phyloP scores from a whole-genome alignment of 2,329 filamentous ascomycete species.

The Pezicula rhizophila region DNA sequence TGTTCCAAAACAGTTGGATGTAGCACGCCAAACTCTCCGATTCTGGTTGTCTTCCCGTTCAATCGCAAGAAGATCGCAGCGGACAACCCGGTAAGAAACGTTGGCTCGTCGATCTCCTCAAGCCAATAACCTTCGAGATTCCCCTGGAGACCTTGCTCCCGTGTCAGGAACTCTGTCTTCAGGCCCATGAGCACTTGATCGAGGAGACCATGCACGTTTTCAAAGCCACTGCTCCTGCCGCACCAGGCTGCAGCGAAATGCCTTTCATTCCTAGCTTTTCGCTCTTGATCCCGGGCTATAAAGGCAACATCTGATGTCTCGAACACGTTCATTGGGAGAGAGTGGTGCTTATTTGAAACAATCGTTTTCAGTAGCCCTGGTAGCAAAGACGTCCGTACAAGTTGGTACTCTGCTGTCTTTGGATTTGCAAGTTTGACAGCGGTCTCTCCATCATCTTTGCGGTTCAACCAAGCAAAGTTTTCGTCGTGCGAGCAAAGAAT shows the following conservation, averaged over 20 bases:
- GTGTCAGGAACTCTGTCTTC: slow-evolving; percentile 70
- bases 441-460: slow-evolving; percentile 76
- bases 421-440: slow-evolving; percentile 85
- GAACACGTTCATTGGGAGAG: slow-evolving; percentile 85
- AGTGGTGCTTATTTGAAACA: slow-evolving; percentile 84
- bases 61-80: slow-evolving; percentile 77
- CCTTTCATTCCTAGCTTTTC: slow-evolving; percentile 84
- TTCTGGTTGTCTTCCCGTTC: slow-evolving; percentile 64
- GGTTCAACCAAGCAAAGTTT: slow-evolving; percentile 94
- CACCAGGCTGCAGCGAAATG: slow-evolving; percentile 97
- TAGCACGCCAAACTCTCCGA: slow-evolving; percentile 89
- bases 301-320: slow-evolving; percentile 88
- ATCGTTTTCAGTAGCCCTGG: slow-evolving; percentile 91
- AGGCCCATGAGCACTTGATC: slow-evolving; percentile 93
- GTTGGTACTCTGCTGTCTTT: slow-evolving; percentile 89
- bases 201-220: slow-evolving; percentile 88
- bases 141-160: slow-evolving; percentile 58
- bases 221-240: slow-evolving; percentile 90
- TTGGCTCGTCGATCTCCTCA: slow-evolving; percentile 82
- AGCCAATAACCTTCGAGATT: slow-evolving; percentile 83
- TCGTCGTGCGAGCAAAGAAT: slow-evolving; percentile 97
- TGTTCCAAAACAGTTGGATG: slow-evolving; percentile 91
- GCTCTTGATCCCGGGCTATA: slow-evolving; percentile 76
- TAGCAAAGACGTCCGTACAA: slow-evolving; percentile 80
- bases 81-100: slow-evolving; percentile 86